Evolutionary conservation across 805 yeast species (phyloP), one percentile per base, ranked within the genome.

Genomic region (Sugiyamaella valdiviana): DNA sequence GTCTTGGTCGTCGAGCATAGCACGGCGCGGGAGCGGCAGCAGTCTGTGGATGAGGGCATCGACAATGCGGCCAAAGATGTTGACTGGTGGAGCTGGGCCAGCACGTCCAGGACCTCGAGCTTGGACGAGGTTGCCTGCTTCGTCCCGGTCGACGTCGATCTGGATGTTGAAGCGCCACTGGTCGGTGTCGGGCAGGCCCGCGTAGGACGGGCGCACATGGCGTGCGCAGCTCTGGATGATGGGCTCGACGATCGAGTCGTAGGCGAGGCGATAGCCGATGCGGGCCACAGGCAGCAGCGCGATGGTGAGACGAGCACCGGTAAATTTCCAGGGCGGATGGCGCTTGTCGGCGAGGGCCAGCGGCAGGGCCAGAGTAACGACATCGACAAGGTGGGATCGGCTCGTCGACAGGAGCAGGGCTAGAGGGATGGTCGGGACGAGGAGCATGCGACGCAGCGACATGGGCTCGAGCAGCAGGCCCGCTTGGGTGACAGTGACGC

Each of bases 351-450:
- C 50, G 14, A 57, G 48, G 15, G 51, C 48, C 16, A 56, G 36
- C n/a, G 61, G 61, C 32, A 56, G n/a, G 22, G 44, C 12, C n/a
- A 40, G 44, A 21, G 39, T 14, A 9, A 54, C 23, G 35, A 50
- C 15, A 42, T 53, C 54, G 7, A 42, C 51, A 19, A 54, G 16
- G 12, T 36, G 24, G 5, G 61, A 57, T 19, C 54, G 23, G 19
- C 43, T 19, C 16, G 56, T 24, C 10, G 63, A 56, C 19, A 55
- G 35, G 14, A 58, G 44, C 45, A 60, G 44, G 24, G 47, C 45
- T 7, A 60, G 22, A 2, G 64, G 64, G 17, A 60, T 52, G n/a
- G 49, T 19, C 3, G 64, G 64, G 32, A 60, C 51, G 32, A 52
- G 44, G n/a, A 57, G 12, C 50, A 57, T 29, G 19, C 57, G 51